These are phyloP conservation scores for Cucumis cinereus DNA, from an alignment of 306 rosid species.

Conservation along the genomic window DNA sequence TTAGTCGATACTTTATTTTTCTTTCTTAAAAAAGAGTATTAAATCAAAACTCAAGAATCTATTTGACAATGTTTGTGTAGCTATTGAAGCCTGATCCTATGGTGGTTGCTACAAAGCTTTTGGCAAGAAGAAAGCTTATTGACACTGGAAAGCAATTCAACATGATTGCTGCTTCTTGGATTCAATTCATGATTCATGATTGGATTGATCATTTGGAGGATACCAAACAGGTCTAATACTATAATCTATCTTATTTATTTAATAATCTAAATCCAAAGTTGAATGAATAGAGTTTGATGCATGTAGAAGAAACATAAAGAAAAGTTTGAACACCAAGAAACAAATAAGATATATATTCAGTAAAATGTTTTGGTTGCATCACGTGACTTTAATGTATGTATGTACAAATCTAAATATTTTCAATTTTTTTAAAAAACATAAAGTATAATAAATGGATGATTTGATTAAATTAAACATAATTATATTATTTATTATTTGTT, in stretches of 20 bases:
- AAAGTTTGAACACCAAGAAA: not conserved
- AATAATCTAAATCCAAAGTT: not conserved
- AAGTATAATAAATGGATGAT: not conserved
- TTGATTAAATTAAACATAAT: not conserved
- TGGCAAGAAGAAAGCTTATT: constrained; percentile 36
- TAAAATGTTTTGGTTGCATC: not conserved
- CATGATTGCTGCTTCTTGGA: constrained; percentile 66
- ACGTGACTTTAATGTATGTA: not conserved
- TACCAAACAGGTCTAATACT: constrained; percentile 35
- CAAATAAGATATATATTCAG: not conserved
- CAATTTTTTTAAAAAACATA: not conserved
- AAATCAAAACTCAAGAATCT: not conserved
- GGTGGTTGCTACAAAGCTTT: constrained; percentile 46
- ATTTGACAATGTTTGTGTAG: constrained; percentile 11
- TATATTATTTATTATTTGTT: not conserved
- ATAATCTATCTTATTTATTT: not conserved
- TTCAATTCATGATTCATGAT: constrained; percentile 78
- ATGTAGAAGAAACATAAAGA: not conserved
- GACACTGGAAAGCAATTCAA: constrained; percentile 61
- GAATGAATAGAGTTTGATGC: not conserved
- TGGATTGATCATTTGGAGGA: constrained; percentile 77
- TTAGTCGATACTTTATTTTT: not conserved
- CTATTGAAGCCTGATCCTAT: constrained; percentile 48
- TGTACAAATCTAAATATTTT: not conserved
- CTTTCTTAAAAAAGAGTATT: not conserved